phyloP scores from a whole-genome alignment of 202 grass and related monocot genomes.

The Bolboschoenoplectus hybrid region DNA sequence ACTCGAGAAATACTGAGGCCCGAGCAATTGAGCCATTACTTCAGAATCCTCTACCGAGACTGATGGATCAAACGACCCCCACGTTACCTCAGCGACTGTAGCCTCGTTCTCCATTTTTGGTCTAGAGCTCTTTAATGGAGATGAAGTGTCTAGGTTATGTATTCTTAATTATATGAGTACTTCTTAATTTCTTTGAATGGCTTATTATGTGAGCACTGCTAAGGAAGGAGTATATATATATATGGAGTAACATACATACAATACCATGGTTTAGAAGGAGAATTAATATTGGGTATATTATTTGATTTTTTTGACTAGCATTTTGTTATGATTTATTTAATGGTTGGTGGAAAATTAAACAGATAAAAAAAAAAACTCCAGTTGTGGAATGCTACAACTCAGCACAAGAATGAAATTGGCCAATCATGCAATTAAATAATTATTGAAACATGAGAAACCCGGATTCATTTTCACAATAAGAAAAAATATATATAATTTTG shows the following conservation, averaged over 20 bases:
- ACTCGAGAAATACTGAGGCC: conserved; percentile 52
- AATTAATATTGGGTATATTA: conserved; percentile 35
- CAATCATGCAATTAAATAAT: conserved; percentile 35
- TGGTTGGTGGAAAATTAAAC: conserved; percentile 40
- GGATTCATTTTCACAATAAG: not conserved
- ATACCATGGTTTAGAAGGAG: conserved; percentile 44
- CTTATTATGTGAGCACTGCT: conserved; percentile 59
- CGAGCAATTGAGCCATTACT: conserved; percentile 70
- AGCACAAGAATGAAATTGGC: conserved; percentile 42
- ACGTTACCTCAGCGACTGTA: conserved; percentile 55
- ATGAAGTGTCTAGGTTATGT: conserved; percentile 42
- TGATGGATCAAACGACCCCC: conserved; percentile 71
- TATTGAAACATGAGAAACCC: conserved; percentile 38
- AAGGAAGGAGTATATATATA: conserved; percentile 58
- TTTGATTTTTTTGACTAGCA: conserved; percentile 38
- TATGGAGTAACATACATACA: conserved; percentile 36
- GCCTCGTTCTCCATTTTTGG: conserved; percentile 48
- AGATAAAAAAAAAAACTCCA: conserved; percentile 45
- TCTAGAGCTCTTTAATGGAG: conserved; percentile 36
- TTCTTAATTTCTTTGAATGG: conserved; percentile 28
- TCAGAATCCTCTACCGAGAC: conserved; percentile 68
- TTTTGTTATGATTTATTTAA: conserved; percentile 14
- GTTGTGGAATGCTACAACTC: conserved; percentile 65
- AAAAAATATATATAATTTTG: conserved; percentile 30
- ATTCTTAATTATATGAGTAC: conserved; percentile 20